Conservation (phyloP, 768 basidiomycete species). For the Auriscalpium vulgare region DNA sequence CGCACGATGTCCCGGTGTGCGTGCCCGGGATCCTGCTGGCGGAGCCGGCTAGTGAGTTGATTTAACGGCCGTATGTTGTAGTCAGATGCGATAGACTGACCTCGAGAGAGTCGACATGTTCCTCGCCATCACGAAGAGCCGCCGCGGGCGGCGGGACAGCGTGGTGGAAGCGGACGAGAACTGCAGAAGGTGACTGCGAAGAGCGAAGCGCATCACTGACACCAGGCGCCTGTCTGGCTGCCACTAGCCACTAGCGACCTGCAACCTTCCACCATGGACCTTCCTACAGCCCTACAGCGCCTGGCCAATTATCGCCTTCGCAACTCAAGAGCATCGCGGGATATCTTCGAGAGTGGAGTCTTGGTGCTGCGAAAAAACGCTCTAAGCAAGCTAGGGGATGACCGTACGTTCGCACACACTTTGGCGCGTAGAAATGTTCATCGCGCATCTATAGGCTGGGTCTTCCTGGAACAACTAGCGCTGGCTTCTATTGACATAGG, state of each 20-base stretch:
- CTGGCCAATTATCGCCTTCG: slow-evolving; percentile 27
- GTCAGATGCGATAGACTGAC: too few species aligned
- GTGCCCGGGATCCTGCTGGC: not conserved
- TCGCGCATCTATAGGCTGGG: slow-evolving; percentile 50
- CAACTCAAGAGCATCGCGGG: slow-evolving; percentile 24
- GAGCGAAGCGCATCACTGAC: not conserved
- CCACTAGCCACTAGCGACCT: not conserved
- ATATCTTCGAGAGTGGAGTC: slow-evolving; percentile 27
- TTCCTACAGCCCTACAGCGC: slow-evolving; percentile 24
- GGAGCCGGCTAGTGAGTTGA: too few species aligned
- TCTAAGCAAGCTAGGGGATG: slow-evolving; percentile 24
- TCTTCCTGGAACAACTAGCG: slow-evolving; percentile 71
- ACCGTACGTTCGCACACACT: slow-evolving; percentile 18
- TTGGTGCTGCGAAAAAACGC: slow-evolving; percentile 22
- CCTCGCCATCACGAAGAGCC: too few species aligned
- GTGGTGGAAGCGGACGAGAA: too few species aligned
- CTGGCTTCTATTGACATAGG: slow-evolving; percentile 75
- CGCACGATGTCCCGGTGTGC: slow-evolving; percentile 29
- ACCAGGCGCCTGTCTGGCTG: too few species aligned
- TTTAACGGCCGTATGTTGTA: too few species aligned
- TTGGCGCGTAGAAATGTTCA: not conserved
- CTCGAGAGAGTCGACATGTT: too few species aligned
- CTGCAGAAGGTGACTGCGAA: not conserved
- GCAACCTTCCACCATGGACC: slow-evolving; percentile 18
- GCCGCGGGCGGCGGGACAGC: too few species aligned